Conservation (phyloP, 148 eudicot genomes). For the Heliosperma pusillum region DNA sequence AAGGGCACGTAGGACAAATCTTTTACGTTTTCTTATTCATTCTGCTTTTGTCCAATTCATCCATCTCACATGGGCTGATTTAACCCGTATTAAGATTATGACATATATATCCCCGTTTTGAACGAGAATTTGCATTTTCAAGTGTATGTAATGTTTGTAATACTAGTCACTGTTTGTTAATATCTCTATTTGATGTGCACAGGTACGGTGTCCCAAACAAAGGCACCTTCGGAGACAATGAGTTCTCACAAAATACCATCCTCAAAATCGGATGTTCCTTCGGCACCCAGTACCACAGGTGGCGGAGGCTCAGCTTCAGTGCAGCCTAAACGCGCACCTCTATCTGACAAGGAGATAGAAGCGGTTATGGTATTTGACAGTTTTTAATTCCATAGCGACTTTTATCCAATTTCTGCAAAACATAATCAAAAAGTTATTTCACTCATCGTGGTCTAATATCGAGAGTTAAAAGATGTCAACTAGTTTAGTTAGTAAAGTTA, state of each 20-base stretch:
- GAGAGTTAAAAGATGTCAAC: no score
- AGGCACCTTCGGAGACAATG: conserved; percentile 22
- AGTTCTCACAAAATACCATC: conserved; percentile 24
- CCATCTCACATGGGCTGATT: no score
- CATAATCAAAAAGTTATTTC: neutral
- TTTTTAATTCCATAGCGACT: neutral
- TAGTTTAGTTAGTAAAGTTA: no score
- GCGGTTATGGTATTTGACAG: conserved; percentile 46
- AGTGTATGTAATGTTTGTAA: no score
- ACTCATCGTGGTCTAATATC: no score
- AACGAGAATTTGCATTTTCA: no score
- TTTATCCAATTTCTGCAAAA: neutral
- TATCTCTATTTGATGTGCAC: neutral
- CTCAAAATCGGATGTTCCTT: conserved; percentile 53
- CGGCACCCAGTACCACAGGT: conserved; percentile 36
- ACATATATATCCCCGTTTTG: no score
- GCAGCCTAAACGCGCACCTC: conserved; percentile 77
- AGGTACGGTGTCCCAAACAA: conserved; percentile 31
- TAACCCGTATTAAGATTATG: no score
- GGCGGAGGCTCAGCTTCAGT: conserved; percentile 64
- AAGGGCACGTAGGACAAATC: no score
- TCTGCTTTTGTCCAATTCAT: no score
- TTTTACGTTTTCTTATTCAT: no score
- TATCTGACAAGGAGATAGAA: conserved; percentile 59
- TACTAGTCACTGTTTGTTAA: neutral